Base-by-base conservation (phyloP, 768 basidiomycete genomes). In the Stropharia rugosoannulata region DNA sequence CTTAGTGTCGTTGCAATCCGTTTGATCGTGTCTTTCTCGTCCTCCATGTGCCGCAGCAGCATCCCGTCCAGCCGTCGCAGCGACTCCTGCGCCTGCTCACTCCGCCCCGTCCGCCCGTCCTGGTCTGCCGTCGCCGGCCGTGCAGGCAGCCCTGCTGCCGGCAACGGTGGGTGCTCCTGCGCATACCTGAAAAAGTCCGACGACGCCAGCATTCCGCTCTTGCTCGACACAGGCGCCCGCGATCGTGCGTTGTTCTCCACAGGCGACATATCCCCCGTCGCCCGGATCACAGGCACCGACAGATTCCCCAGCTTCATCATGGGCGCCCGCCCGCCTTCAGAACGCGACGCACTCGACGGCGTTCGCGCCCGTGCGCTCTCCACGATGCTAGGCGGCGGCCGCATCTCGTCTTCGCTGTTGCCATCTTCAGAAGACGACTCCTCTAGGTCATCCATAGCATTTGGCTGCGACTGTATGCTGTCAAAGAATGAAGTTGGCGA, bases 1-100 rank as follows among this genome's bases (percentile, higher is more conserved):
- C 70, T 70, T 36, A 73, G 54, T 9, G 71, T 76, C 25, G 76
- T 74, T 18, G 92, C 86, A 66, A 94, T 92, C 71, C 84, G 78
- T 73, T 82, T 87, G 63, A 94, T 78, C 35, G 83, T 85, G 64
- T 91, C 87, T 73, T 84, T 85, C 73, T 94, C 92, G 50, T 85
- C 80, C 71, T 89, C 88, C 75, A 93, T 88, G 67, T 94, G 92
- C 68, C 87, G 85, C 51, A 85, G 72, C 50, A 94, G 72, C 83
- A 94, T 80, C 58, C 90, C 91, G 66, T 93, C 90, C 60, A 93
- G 72, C 70, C 78, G 82, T 71, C 72, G 77, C 57, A 86, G 67
- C 27, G 84, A 84, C 68, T 88, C 85, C 60, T 83, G 75, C 57
- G 77, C 79, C 41, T 66, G 72, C 60, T 69, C 72, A 35, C 63